phyloP scores from a whole-genome alignment of 176 grass and related monocot genomes.

The Oryza australiensis region DNA sequence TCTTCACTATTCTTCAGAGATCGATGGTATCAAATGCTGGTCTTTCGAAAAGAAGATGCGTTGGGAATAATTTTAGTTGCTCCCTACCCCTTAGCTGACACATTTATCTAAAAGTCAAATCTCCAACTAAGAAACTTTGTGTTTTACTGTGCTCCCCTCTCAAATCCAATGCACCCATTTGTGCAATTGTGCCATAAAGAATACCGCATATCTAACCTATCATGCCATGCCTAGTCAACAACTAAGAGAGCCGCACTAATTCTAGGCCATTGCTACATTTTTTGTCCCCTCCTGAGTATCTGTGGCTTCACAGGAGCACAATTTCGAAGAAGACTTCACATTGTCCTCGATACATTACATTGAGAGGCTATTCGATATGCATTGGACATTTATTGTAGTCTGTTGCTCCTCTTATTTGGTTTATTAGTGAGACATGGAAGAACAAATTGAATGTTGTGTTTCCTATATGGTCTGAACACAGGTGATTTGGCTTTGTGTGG shows the following conservation, averaged over 20 bases:
- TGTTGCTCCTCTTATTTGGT: neutral
- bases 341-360: no score
- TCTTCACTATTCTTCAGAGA: no score
- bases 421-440: neutral
- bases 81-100: no score
- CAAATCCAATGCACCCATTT: neutral
- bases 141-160: neutral
- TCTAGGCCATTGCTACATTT: neutral
- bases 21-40: no score
- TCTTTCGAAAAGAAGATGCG: no score
- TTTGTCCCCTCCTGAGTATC: neutral
- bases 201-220: neutral
- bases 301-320: neutral
- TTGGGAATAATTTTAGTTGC: no score
- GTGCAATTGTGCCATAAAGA: neutral
- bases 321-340: neutral
- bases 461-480: no score
- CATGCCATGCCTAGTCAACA: neutral
- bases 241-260: neutral
- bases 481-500: no score
- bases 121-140: no score
- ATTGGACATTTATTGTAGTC: neutral
- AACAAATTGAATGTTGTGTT: neutral
- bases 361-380: neutral
- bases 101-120: no score